Conservation (phyloP, 805 yeast genomes). For the Lipomyces starkeyi region DNA sequence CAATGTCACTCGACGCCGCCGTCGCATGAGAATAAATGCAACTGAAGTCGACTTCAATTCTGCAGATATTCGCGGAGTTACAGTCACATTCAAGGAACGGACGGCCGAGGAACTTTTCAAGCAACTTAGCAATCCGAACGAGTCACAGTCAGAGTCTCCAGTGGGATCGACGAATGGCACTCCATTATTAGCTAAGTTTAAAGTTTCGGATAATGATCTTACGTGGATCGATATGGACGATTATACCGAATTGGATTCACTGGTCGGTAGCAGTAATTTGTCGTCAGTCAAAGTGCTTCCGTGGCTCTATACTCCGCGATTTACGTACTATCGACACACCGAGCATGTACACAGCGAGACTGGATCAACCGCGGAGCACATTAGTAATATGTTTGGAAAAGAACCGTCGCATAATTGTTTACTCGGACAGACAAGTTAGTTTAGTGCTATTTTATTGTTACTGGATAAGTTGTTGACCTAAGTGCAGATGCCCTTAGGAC, state of each 20-base stretch:
- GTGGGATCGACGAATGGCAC: slow-evolving; percentile 37
- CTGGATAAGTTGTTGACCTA: background rate
- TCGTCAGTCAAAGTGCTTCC: slow-evolving; percentile 61
- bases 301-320: slow-evolving; percentile 68
- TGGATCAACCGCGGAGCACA: slow-evolving; percentile 33
- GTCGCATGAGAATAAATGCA: slow-evolving; percentile 64
- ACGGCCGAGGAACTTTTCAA: slow-evolving; percentile 51
- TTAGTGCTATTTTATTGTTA: background rate
- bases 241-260: slow-evolving; percentile 64
- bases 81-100: slow-evolving; percentile 66
- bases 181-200: slow-evolving; percentile 42
- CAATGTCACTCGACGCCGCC: slow-evolving; percentile 37
- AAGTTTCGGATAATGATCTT: slow-evolving; percentile 46
- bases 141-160: slow-evolving; percentile 28
- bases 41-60: slow-evolving; percentile 73
- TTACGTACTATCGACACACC: slow-evolving; percentile 72
- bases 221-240: slow-evolving; percentile 80
- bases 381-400: slow-evolving; percentile 56
- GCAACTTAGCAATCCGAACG: slow-evolving; percentile 38
- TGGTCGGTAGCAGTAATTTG: slow-evolving; percentile 36
- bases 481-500: slow-evolving; percentile 58
- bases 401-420: slow-evolving; percentile 68
- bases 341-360: slow-evolving; percentile 45
- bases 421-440: slow-evolving; percentile 40
- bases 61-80: slow-evolving; percentile 71